phyloP scores from a whole-genome alignment of 306 rosid genomes.

The Abrus precatorius region DNA sequence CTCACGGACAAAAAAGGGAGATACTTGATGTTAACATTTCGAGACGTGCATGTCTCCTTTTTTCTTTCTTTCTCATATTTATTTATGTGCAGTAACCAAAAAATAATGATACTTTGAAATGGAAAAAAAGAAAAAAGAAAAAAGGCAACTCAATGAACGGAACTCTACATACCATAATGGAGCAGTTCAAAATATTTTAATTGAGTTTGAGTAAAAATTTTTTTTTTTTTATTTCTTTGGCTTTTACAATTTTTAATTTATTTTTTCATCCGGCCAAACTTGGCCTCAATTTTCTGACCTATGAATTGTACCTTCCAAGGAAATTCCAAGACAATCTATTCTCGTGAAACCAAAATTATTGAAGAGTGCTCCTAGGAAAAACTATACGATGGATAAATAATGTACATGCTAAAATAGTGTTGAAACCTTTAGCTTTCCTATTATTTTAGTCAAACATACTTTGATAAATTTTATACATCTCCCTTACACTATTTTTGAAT shows the following conservation, averaged over 20 bases:
- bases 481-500: too few species aligned
- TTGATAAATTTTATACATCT: too few species aligned
- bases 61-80: background rate
- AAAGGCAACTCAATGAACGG: background rate
- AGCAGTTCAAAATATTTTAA: too few species aligned
- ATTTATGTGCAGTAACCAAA: background rate
- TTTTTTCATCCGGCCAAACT: background rate
- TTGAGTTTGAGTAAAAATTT: background rate
- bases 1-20: background rate
- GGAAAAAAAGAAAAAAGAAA: too few species aligned
- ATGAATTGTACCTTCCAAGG: constrained; percentile 5
- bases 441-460: background rate
- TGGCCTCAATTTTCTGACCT: background rate
- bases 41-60: background rate
- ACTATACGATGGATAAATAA: background rate
- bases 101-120: background rate
- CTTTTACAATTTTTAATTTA: background rate
- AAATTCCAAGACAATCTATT: constrained; percentile 6
- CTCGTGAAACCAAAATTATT: constrained; percentile 28
- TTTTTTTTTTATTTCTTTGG: too few species aligned
- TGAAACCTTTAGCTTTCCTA: constrained; percentile 22
- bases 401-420: background rate
- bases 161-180: background rate
- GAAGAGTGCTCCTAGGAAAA: background rate
- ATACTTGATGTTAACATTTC: background rate